These are phyloP conservation scores for Botryotinia narcissicola DNA, from an alignment of 2,329 filamentous ascomycete species.

Conservation along the genomic window DNA sequence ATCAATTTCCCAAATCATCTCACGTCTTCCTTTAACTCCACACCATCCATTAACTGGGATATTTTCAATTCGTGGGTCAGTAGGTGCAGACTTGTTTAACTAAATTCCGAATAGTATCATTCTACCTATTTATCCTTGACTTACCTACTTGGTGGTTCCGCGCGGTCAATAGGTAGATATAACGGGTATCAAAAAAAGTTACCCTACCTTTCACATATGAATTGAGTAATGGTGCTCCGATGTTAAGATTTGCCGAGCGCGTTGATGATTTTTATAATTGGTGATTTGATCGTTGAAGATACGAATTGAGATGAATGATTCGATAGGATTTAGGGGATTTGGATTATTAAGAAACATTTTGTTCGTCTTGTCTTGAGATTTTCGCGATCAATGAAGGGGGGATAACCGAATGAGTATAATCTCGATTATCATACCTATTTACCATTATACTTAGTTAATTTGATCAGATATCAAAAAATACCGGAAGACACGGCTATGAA, in stretches of 20 bases:
- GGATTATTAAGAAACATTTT: too few species aligned
- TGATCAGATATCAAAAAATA: conserved; percentile 3
- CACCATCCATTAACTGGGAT: neutral
- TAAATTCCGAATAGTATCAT: neutral
- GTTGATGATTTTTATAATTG: neutral
- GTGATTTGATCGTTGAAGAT: neutral
- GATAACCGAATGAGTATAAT: neutral
- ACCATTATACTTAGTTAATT: neutral
- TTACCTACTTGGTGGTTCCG: neutral
- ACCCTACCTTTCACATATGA: neutral
- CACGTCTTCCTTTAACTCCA: neutral
- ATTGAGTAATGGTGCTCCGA: conserved; percentile 11
- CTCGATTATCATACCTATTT: neutral
- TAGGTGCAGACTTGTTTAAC: neutral
- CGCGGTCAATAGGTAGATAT: neutral
- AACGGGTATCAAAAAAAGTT: neutral
- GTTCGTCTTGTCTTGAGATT: neutral
- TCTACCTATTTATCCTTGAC: neutral
- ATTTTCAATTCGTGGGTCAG: neutral
- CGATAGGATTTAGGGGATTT: too few species aligned
- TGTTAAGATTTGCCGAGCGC: conserved; percentile 1
- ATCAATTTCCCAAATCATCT: neutral
- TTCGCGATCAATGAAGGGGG: neutral
- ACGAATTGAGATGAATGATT: neutral
- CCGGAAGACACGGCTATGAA: neutral